Evolutionary conservation across 352 stramenopile genomes (phyloP), one percentile per base, ranked within the genome.

Genomic region (Phytopythium aichiense): DNA sequence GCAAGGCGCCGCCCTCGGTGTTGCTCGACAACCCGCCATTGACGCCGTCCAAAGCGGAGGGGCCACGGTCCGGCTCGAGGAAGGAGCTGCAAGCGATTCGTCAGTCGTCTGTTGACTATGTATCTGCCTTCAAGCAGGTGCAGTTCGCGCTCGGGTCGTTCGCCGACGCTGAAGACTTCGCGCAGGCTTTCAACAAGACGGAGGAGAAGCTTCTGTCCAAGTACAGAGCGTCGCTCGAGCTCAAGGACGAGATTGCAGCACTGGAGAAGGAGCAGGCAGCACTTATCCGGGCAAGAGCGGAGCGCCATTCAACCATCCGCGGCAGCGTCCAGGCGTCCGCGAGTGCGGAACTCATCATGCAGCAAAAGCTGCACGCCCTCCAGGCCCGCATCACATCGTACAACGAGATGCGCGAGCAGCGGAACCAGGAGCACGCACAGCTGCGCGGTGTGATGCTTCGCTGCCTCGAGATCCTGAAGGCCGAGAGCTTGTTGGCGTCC

Each of bases 161-260:
- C 15, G 6, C 48, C 7, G 16, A 37, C 16, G 25, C 48, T 11
- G 48, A 54, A 18, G 25, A 37, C 25, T 15, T 54, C 72, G 20
- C 63, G 87, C 20, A 73, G 64, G 0, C 64, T 60, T 37, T 38
- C 57, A 16, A 58, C 53, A 46, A 67, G 15, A 82, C 72, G 0
- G 83, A 92, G 49, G 72, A 89, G 53, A 73, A 87, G 50, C 60
- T 92, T 6, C 60, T 92, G 2, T 85, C 80, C 5, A 87, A 86
- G 59, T 88, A 92, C 64, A 79, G 81, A 42, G 68, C 75, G 22
- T 83, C 76, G 13, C 40, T 79, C 20, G 63, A 69, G n/a, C 58
- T 92, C 2, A 63, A 81, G 13, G 81, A 87, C 23, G 79, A 92
- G 66, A 60, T 77, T 0, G 65, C 67, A 12, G 42, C 57, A 7